phyloP scores from a whole-genome alignment of 371 early-diverging fungal species.

The Actinomucor elegans region DNA sequence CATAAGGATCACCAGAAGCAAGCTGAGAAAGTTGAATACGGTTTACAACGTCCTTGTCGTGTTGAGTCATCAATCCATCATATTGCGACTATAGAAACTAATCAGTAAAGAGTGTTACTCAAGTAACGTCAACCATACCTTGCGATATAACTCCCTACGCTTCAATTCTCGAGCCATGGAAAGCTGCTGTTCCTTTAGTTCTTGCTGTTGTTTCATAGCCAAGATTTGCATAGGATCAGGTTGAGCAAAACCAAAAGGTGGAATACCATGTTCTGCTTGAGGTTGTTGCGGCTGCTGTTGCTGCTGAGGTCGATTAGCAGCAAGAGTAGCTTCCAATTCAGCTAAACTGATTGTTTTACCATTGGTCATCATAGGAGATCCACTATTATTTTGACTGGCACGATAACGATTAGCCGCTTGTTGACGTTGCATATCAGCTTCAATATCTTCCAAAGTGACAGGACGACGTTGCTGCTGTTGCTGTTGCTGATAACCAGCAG shows the following conservation, averaged over 20 bases:
- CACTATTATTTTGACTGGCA: conserved; percentile 22
- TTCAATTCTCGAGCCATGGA: conserved; percentile 43
- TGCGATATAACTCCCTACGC: conserved; percentile 44
- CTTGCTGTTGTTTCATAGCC: conserved; percentile 31
- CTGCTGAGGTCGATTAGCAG: conserved; percentile 17
- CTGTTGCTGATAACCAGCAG: conserved; percentile 17
- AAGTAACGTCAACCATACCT: conserved; percentile 31
- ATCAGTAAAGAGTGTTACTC: no score
- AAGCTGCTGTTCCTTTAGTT: conserved; percentile 29
- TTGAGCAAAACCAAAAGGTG: conserved; percentile 23
- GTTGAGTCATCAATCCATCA: conserved; percentile 87
- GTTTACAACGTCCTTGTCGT: conserved; percentile 90
- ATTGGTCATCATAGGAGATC: conserved; percentile 13
- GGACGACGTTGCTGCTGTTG: conserved; percentile 34
- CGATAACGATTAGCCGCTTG: conserved; percentile 22
- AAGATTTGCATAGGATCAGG: conserved; percentile 30
- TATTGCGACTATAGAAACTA: conserved; percentile 60
- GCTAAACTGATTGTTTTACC: conserved; percentile 63
- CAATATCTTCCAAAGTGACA: conserved; percentile 55
- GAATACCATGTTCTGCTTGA: conserved; percentile 1
- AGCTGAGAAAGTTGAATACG: conserved; percentile 92
- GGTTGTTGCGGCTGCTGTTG: conserved; percentile 3
- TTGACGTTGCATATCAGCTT: conserved; percentile 54
- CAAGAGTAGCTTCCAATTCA: conserved; percentile 69
- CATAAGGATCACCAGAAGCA: conserved; percentile 86